Conservation (phyloP, 495 filamentous ascomycete genomes). For the Neurospora sublineolata region DNA sequence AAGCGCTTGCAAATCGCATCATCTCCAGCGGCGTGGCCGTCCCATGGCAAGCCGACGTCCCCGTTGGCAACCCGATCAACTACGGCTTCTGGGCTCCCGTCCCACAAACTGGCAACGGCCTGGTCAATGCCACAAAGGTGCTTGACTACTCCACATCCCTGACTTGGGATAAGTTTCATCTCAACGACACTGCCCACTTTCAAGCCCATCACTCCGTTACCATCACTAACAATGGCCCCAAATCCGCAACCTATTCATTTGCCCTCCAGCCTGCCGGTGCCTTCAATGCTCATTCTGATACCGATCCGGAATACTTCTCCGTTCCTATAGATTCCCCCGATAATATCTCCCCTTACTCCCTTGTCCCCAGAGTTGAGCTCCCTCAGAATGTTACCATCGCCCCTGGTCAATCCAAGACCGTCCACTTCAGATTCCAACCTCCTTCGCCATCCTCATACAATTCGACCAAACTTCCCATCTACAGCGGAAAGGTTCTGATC, state of each 20-base stretch:
- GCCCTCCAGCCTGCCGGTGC: slow-evolving; percentile 12
- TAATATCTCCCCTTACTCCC: slow-evolving; percentile 1
- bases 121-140: slow-evolving; percentile 34
- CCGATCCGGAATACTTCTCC: slow-evolving; percentile 1
- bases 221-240: slow-evolving; percentile 31
- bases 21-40: slow-evolving; percentile 28
- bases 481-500: slow-evolving; percentile 27
- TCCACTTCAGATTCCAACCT: slow-evolving; percentile 17
- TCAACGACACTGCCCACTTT: slow-evolving; percentile 35
- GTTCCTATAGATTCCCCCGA: neutral
- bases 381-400: slow-evolving; percentile 1
- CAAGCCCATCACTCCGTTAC: slow-evolving; percentile 21
- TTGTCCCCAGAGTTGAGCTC: slow-evolving; percentile 3
- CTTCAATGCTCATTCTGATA: slow-evolving; percentile 4
- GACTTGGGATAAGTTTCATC: slow-evolving; percentile 25
- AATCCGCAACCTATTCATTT: slow-evolving; percentile 25
- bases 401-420: slow-evolving; percentile 16
- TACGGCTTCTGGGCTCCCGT: slow-evolving; percentile 26
- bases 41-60: slow-evolving; percentile 30
- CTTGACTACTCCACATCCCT: slow-evolving; percentile 29
- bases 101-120: slow-evolving; percentile 35
- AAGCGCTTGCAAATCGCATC: slow-evolving; percentile 26
- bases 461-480: slow-evolving; percentile 18
- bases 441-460: slow-evolving; percentile 9
- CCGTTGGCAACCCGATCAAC: slow-evolving; percentile 11